Evolutionary conservation across 768 basidiomycete genomes (phyloP).

Genomic region (Lactarius sp.): DNA sequence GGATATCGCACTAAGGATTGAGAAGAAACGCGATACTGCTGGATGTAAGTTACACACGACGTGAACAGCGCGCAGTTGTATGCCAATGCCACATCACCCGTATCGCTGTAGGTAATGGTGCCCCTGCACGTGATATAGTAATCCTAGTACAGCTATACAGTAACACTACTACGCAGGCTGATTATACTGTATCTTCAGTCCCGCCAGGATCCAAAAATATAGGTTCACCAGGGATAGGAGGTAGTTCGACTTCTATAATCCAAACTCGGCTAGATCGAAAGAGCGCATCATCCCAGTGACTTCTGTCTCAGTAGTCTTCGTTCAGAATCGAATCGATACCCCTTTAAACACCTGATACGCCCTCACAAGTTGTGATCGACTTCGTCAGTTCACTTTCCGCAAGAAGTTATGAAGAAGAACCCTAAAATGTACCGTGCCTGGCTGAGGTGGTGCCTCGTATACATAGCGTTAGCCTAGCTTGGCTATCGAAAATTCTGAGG

Average conservation of each 20-base stretch:
- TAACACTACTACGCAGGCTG: no score
- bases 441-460: no score
- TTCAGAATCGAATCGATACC: background rate
- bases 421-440: background rate
- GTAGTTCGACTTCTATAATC: background rate
- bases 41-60: background rate
- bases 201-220: no score
- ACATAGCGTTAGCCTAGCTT: slow-evolving; percentile 30
- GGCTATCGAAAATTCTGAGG: slow-evolving; percentile 40
- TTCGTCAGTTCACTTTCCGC: background rate
- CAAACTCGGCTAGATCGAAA: background rate
- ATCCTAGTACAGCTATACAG: no score
- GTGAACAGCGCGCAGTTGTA: background rate
- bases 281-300: background rate
- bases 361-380: background rate
- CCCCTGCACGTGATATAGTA: no score
- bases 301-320: background rate
- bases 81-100: background rate
- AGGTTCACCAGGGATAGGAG: background rate
- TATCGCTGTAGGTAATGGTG: no score
- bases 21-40: background rate
- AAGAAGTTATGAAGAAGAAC: background rate
- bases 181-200: no score
- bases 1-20: background rate
- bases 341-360: no score